Percentiles rank a stretch among this genome's conserved stretches.
Evolutionary conservation across 331 rosid genomes (phyloP).

Genomic region (Erythrophleum ivorense): DNA sequence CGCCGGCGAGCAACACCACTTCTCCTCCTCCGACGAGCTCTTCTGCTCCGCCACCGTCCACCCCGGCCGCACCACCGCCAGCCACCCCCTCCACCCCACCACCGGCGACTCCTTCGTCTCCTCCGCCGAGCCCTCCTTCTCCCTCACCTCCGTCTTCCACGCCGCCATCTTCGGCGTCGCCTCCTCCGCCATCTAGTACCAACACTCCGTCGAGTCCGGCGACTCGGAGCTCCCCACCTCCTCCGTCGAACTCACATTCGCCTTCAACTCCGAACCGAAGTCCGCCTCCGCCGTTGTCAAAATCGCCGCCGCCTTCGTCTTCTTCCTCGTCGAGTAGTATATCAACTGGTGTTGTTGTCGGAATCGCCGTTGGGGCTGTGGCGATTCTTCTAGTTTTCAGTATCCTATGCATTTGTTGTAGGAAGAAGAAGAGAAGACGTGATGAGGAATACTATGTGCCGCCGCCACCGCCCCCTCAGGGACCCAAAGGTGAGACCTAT

Average conservation of each 20-base stretch:
- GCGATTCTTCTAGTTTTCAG: slow-evolving; percentile 67
- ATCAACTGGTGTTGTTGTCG: slow-evolving; percentile 68
- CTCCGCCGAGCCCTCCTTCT: slow-evolving; percentile 33
- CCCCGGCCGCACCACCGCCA: slow-evolving; percentile 29
- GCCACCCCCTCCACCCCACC: slow-evolving; percentile 44
- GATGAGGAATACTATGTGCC: slow-evolving; percentile 62
- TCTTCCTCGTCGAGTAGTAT: slow-evolving; percentile 38
- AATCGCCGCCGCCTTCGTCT: slow-evolving; percentile 42
- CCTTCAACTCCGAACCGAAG: slow-evolving; percentile 55
- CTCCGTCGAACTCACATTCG: slow-evolving; percentile 49
- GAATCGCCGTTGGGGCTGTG: slow-evolving; percentile 78
- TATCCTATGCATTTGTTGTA: slow-evolving; percentile 62
- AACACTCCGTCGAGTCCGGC: slow-evolving; percentile 48
- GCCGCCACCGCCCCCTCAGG: slow-evolving; percentile 55
- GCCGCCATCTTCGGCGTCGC: slow-evolving; percentile 25
- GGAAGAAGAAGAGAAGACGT: slow-evolving; percentile 82
- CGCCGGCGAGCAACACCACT: slow-evolving; percentile 25
- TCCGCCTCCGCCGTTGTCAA: slow-evolving; percentile 40
- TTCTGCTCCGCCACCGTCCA: slow-evolving; percentile 32
- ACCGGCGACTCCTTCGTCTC: slow-evolving; percentile 36
- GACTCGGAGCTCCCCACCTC: slow-evolving; percentile 46
- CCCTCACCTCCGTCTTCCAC: slow-evolving; percentile 37
- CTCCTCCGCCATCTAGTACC: slow-evolving; percentile 42
- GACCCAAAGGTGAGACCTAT: slow-evolving; percentile 65
- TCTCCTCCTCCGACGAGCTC: slow-evolving; percentile 1